These are phyloP conservation scores for Nicotiana knightiana DNA, from an alignment of 257 asterid species.

Conservation along the genomic window DNA sequence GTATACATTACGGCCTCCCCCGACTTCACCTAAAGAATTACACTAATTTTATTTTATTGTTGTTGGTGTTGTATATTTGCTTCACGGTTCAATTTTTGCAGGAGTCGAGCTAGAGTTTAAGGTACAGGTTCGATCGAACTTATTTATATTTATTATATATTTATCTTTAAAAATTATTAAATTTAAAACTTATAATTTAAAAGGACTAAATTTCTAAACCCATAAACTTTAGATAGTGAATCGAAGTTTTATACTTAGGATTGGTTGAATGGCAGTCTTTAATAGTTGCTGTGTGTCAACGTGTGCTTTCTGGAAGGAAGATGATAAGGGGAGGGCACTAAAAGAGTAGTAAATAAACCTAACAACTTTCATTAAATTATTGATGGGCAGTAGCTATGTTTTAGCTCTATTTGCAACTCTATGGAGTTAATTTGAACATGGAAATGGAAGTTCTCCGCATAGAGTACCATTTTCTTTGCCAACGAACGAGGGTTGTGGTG, in stretches of 20 bases:
- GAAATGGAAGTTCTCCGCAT: background rate
- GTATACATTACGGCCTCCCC: accelerated
- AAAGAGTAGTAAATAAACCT: constrained; percentile 5
- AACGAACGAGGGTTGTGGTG: too few species aligned
- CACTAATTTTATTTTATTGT: too few species aligned
- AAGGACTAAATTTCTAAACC: too few species aligned
- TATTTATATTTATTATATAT: too few species aligned
- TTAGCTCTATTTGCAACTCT: background rate
- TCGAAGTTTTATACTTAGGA: background rate
- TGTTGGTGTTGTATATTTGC: background rate
- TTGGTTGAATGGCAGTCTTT: background rate
- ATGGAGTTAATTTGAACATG: background rate
- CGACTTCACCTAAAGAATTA: too few species aligned
- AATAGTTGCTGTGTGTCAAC: background rate
- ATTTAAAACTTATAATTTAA: too few species aligned
- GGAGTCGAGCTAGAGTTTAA: too few species aligned
- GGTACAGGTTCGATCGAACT: too few species aligned
- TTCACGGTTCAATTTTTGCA: background rate
- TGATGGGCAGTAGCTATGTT: background rate
- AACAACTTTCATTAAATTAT: background rate
- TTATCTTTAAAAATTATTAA: too few species aligned
- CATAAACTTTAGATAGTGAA: too few species aligned
- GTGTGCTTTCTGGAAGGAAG: background rate
- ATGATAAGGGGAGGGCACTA: background rate
- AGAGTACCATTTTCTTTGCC: background rate